Base-by-base conservation (phyloP, 2,329 filamentous ascomycete species). In the Fusarium redolens region DNA sequence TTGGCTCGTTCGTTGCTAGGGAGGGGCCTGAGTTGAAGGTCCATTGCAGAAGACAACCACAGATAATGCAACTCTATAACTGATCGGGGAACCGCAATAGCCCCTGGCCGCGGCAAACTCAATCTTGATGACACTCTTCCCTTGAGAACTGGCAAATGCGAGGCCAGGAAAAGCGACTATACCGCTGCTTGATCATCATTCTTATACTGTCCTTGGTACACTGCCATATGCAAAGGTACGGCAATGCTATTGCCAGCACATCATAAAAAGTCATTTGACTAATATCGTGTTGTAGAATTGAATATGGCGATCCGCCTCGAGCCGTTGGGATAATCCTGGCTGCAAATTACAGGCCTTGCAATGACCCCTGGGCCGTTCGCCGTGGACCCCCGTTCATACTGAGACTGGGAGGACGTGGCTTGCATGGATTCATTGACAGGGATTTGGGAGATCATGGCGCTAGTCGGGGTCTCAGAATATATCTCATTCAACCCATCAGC, bases 371-470 rank as follows among this genome's bases (percentile, higher is more conserved):
- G 30, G 44, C 25, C 30, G 17, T 45, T 48, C 17, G 33, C 50
- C 28, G 18, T 41, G 25, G 41, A 55, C 48, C 60, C 64, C 45
- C 22, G 50, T 44, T 40, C 44, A 43, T 17, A 45, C 52, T 56
- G 45, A 37, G 60, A 38, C 51, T 51, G 41, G n/a, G 50, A 65
- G 59, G 35, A 68, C 61, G 58, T 77, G 71, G 63, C 67, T 59
- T 65, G 31, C 71, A 74, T 60, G 71, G 69, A 61, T 69, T 22
- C 18, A 4, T 15, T 44, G 14, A 47, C 75, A 74, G 67, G 75
- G 71, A 61, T 60, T 31, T 47, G 37, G 75, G 72, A 76, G 75
- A 77, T 77, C 75, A 72, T 59, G 5, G 8, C 65, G 61, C 75
- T 77, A 77, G 75, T 51, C 65, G 12, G 73, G 71, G 37, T n/a